These are phyloP conservation scores for Trichophyton schoenleinii DNA, from an alignment of 2,329 filamentous ascomycete species.

Conservation along the genomic window DNA sequence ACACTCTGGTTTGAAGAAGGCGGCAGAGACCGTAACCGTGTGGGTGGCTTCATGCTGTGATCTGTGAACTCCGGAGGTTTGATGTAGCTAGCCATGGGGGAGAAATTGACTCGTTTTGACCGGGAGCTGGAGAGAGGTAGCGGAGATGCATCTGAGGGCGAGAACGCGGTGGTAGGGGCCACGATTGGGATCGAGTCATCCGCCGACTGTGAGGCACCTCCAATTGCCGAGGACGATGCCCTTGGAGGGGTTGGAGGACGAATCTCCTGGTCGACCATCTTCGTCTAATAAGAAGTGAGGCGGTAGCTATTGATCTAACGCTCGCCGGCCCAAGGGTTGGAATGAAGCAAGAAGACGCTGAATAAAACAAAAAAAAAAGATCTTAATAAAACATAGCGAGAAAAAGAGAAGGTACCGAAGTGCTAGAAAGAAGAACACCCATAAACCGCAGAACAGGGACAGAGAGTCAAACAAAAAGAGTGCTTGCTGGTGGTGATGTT, in stretches of 20 bases:
- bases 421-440: not conserved
- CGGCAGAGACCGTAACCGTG: slow-evolving; percentile 36
- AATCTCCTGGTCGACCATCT: slow-evolving; percentile 15
- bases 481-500: not conserved
- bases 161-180: not conserved
- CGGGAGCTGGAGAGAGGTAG: slow-evolving; percentile 27
- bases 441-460: not conserved
- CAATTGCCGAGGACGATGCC: slow-evolving; percentile 8
- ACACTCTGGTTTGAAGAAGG: slow-evolving; percentile 40
- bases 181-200: slow-evolving; percentile 15
- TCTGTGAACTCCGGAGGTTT: slow-evolving; percentile 31
- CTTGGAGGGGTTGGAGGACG: slow-evolving; percentile 46
- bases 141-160: slow-evolving; percentile 12
- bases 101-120: slow-evolving; percentile 52
- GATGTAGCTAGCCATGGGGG: slow-evolving; percentile 44
- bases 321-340: not conserved
- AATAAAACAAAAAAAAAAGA: not conserved
- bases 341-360: not conserved
- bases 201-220: slow-evolving; percentile 26
- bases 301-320: not conserved
- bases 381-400: not conserved
- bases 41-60: slow-evolving; percentile 22
- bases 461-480: not conserved
- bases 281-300: not conserved
- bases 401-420: not conserved